Evolutionary conservation across 2,329 filamentous ascomycete genomes (phyloP), one percentile per base, ranked within the genome.

Genomic region (Talaromyces sp.): DNA sequence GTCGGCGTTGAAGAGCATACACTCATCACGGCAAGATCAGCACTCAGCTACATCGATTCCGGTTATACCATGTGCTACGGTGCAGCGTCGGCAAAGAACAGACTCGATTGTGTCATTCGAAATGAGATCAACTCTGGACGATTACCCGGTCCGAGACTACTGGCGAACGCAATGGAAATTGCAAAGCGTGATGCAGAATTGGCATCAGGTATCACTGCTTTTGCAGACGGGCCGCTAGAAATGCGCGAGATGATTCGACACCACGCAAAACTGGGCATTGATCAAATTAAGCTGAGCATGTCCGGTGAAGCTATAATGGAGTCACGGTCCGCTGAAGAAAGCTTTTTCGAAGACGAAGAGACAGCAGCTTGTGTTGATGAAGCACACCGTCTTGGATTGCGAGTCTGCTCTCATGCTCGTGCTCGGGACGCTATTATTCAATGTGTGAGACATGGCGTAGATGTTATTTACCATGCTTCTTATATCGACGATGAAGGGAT

Each of bases 61-160:
- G 79, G 78, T 0, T 80, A 80, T 63, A 81, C 78, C 0, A 80
- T 80, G 77, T 78, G 73, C 54, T 80, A 75, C 52, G 77, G 77
- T 1, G 77, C 77, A 0, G 78, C 78, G 3, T 76, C 77, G 2
- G 77, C 78, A 0, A 77, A 79, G 55, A 70, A 76, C 10, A 67
- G 77, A 10, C 67, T 80, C 0, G 79, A 81, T 59, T 63, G 76
- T 13, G 79, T 79, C 1, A 73, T 81, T 43, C 67, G 73, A n/a
- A n/a, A 81, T 62, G 77, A 75, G 0, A 81, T 82, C 61, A 80
- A 81, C 35, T 70, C 71, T 1, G 80, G 78, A 0, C 67, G 75
- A 53, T 73, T 81, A 5, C 76, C 78, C 1, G 79, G 78, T 1
- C 79, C 78, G 2, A 68, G 78, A 15, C 78, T 72, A 55, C 69